These are phyloP conservation scores for Porogramme epimiltina DNA, from an alignment of 1,284 basidiomycete genomes.

Conservation along the genomic window DNA sequence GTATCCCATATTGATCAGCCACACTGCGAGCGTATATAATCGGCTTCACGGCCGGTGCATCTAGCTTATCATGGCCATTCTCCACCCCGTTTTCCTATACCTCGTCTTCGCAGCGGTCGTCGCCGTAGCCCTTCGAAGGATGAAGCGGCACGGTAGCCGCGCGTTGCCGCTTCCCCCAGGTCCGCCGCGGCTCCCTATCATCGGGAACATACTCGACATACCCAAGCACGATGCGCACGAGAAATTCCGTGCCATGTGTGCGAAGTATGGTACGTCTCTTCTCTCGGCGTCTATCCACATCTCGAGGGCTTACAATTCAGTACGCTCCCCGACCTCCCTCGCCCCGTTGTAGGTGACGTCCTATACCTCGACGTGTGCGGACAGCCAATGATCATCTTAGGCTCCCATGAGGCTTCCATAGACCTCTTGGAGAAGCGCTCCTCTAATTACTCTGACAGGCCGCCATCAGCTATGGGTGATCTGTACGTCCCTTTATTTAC, in stretches of 20 bases:
- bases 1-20: too few relatives aligned
- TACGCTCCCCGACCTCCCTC: too few relatives aligned
- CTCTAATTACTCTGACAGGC: slow-evolving; percentile 19
- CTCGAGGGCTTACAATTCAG: too few relatives aligned
- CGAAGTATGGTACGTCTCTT: neutral
- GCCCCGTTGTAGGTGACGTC: slow-evolving; percentile 19
- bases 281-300: neutral
- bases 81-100: too few relatives aligned
- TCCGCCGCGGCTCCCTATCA: slow-evolving; percentile 4
- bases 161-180: slow-evolving; percentile 6
- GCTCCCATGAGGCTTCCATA: slow-evolving; percentile 16
- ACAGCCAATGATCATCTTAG: slow-evolving; percentile 27
- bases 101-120: too few relatives aligned
- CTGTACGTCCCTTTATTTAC: slow-evolving; percentile 10
- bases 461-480: slow-evolving; percentile 7
- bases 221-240: neutral
- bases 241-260: neutral
- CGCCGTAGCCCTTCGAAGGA: too few relatives aligned
- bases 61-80: too few relatives aligned
- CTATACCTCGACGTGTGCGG: slow-evolving; percentile 28
- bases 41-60: too few relatives aligned
- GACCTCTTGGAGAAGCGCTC: slow-evolving; percentile 24
- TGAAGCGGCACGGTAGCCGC: too few relatives aligned
- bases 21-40: too few relatives aligned
- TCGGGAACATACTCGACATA: slow-evolving; percentile 1